phyloP scores from a whole-genome alignment of 768 basidiomycete genomes.

The Lanmaoa rubissima region DNA sequence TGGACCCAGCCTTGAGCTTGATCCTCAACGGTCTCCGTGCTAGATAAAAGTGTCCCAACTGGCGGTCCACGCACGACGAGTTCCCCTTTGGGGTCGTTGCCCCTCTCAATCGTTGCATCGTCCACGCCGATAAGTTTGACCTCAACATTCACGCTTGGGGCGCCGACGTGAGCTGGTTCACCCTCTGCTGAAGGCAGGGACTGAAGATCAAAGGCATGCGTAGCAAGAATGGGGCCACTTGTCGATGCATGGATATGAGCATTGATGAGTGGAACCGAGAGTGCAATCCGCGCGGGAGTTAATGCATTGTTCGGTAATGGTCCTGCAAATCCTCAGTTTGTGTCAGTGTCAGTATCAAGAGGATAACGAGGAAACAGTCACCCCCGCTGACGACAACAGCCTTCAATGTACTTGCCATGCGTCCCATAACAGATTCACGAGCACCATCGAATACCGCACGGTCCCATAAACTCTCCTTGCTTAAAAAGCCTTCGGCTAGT shows the following conservation, averaged over 20 bases:
- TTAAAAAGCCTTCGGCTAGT: conserved; percentile 70
- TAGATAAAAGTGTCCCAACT: conserved; percentile 51
- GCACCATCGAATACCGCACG: conserved; percentile 70
- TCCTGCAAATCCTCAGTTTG: conserved; percentile 36
- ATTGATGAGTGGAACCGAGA: conserved; percentile 76
- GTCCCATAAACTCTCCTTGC: conserved; percentile 84
- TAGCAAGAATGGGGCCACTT: conserved; percentile 75
- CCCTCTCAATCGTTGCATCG: conserved; percentile 62
- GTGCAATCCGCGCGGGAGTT: conserved; percentile 64
- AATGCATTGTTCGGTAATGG: conserved; percentile 47
- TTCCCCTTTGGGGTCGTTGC: conserved; percentile 61
- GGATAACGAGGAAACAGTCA: conserved; percentile 31
- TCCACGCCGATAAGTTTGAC: conserved; percentile 70
- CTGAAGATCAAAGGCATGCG: conserved; percentile 85
- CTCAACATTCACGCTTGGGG: conserved; percentile 85
- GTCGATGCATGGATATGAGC: conserved; percentile 59
- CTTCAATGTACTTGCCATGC: conserved; percentile 59
- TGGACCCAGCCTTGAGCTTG: conserved; percentile 42
- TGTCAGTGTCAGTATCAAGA: not conserved
- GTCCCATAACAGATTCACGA: conserved; percentile 57
- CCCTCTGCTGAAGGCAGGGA: conserved; percentile 47
- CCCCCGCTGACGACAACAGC: conserved; percentile 74
- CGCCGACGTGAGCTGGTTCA: conserved; percentile 56
- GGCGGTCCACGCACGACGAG: conserved; percentile 71
- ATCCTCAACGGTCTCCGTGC: conserved; percentile 38